Conservation (phyloP, 345 rosid species). For the Moricandia moricandioides region DNA sequence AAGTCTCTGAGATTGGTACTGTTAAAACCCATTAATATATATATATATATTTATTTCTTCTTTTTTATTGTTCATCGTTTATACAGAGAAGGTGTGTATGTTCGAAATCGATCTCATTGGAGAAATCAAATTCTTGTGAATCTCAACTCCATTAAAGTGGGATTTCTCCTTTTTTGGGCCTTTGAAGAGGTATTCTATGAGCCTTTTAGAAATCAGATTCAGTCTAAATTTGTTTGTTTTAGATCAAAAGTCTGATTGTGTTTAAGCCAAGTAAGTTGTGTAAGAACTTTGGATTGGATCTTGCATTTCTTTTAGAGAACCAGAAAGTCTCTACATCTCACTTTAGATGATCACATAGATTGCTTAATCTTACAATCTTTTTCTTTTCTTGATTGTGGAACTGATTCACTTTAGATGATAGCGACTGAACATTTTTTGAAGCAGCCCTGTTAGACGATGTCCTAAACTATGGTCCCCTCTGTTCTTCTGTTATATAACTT, state of each 20-base stretch:
- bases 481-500: slow-evolving; percentile 37
- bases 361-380: slow-evolving; percentile 10
- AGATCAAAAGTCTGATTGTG: neutral
- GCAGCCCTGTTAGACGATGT: slow-evolving; percentile 32
- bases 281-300: slow-evolving; percentile 21
- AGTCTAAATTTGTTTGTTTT: slow-evolving; percentile 8
- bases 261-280: neutral
- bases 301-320: slow-evolving; percentile 9
- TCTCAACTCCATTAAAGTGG: slow-evolving; percentile 8
- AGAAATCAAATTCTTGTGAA: neutral
- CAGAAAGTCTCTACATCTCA: slow-evolving; percentile 15
- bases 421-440: neutral
- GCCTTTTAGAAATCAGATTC: neutral
- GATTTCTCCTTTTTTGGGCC: neutral
- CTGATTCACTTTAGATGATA: slow-evolving; percentile 1
- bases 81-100: neutral
- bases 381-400: neutral
- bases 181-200: too few relatives aligned
- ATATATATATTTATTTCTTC: too few relatives aligned
- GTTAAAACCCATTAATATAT: slow-evolving; percentile 2
- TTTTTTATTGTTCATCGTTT: too few relatives aligned
- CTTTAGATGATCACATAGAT: slow-evolving; percentile 1
- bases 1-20: slow-evolving; percentile 16
- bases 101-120: slow-evolving; percentile 16
- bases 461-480: slow-evolving; percentile 46